Evolutionary conservation across 2,329 filamentous ascomycete species (phyloP), one percentile per base, ranked within the genome.

Genomic region (Exophiala lecanii-corni): DNA sequence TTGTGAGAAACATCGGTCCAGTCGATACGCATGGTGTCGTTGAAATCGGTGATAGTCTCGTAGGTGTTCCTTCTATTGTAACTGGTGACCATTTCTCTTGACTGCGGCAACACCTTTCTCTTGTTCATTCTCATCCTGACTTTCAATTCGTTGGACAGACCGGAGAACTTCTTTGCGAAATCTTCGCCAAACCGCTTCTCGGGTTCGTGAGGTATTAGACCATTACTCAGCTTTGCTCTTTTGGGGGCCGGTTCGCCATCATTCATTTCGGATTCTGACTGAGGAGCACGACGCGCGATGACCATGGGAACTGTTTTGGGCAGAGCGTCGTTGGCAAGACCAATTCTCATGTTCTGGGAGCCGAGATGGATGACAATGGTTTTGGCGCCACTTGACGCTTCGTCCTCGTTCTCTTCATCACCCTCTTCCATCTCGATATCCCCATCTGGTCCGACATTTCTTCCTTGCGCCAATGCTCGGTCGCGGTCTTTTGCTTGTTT

Each of bases 281-380:
- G 77, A 5, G 77, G 71, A 55, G 85, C 85, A 59, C 82, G 86
- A 23, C 84, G 82, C 16, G 91, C 92, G 50, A 97, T 82, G 1
- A 87, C 82, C 85, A 94, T 96, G 4, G 92, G 91, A 30, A 97
- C 79, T 1, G 89, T 94, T 67, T 92, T 95, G 5, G 92, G 92
- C 4, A 98, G 71, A 4, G 89, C 91, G 67, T 98, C 92, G 58
- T 86, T 95, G n/a, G 91, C 89, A 47, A 97, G 81, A 0, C 92
- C 92, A 57, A 98, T 89, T 36, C 92, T 81, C 50, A 98, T 69
- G 54, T 97, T 97, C 65, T 97, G 91, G 61, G 91, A 97, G 20
- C 92, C 92, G 2, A 91, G 82, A 61, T 98, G 92, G 57, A 98
- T 87, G 47, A 97, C 85, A 59, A 98, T 91, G 48, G 94, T 84